phyloP scores from a whole-genome alignment of 169 alveolate species.

The Eimeria praecox region DNA sequence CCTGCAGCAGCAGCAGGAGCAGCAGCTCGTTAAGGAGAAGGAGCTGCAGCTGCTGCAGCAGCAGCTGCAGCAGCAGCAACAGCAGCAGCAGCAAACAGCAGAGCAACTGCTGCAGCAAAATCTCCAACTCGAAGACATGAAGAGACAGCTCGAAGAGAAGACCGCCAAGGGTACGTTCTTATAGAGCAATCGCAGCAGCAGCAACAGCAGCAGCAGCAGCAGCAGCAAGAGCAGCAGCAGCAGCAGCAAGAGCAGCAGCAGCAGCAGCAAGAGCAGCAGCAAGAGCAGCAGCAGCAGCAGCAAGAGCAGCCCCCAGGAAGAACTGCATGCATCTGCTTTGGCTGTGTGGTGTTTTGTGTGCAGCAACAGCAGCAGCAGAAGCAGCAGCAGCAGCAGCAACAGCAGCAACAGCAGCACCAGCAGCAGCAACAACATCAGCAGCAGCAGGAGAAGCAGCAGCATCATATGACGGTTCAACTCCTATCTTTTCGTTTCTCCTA shows the following conservation, averaged over 20 bases:
- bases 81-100: constrained; percentile 24
- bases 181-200: neutral
- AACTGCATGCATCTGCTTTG: neutral
- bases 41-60: constrained; percentile 22
- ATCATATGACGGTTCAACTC: neutral
- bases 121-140: neutral
- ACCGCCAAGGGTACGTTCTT: constrained; percentile 10
- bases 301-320: neutral
- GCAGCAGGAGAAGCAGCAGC: neutral
- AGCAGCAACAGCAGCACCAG: neutral
- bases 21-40: constrained; percentile 11
- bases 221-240: constrained; percentile 1
- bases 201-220: neutral
- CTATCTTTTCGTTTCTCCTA: neutral
- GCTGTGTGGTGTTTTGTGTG: neutral
- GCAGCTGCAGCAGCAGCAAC: constrained; percentile 33
- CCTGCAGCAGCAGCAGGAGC: constrained; percentile 28
- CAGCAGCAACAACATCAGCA: neutral
- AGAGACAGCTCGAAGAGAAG: neutral
- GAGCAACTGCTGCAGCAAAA: constrained; percentile 19
- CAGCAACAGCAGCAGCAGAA: neutral
- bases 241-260: neutral
- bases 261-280: neutral
- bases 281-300: too few relatives aligned
- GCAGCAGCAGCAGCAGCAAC: neutral